A percentile compares a stretch with the other conserved stretches of the same genome.
phyloP scores from a whole-genome alignment of 805 yeast species.

The Blastobotrys mokoenaii region DNA sequence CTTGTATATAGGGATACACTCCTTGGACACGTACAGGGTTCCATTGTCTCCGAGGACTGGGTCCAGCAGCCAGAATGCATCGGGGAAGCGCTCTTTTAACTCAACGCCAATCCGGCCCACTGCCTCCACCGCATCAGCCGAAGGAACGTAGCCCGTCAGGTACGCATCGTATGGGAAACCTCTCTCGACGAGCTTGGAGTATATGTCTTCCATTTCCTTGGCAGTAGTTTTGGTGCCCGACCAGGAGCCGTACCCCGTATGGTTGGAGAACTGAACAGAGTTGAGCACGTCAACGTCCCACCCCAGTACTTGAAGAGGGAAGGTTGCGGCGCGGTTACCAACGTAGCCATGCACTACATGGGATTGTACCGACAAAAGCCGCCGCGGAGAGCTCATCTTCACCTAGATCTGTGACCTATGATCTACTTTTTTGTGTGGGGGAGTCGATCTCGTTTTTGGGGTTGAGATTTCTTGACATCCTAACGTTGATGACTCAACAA shows the following conservation, averaged over 20 bases:
- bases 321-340: constrained; percentile 84
- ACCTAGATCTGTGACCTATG: too few species aligned
- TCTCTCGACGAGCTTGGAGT: constrained; percentile 46
- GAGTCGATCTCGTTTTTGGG: too few species aligned
- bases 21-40: constrained; percentile 54
- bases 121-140: constrained; percentile 43
- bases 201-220: constrained; percentile 39
- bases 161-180: constrained; percentile 52
- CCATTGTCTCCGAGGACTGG: constrained; percentile 95
- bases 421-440: too few species aligned
- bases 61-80: constrained; percentile 57
- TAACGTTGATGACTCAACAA: too few species aligned
- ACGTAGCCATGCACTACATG: constrained; percentile 96
- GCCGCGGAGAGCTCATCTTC: too few species aligned
- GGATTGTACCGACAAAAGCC: constrained; percentile 58
- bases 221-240: constrained; percentile 48
- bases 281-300: constrained; percentile 92
- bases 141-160: constrained; percentile 75
- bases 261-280: constrained; percentile 84
- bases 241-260: constrained; percentile 76
- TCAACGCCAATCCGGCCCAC: constrained; percentile 37
- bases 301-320: constrained; percentile 76
- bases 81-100: constrained; percentile 25
- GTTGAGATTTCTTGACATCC: too few species aligned
- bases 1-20: constrained; percentile 52